A percentile compares a stretch with the other conserved stretches of the same genome.
phyloP scores from a whole-genome alignment of 2,329 filamentous ascomycete genomes.

The Calonectria crousiana region DNA sequence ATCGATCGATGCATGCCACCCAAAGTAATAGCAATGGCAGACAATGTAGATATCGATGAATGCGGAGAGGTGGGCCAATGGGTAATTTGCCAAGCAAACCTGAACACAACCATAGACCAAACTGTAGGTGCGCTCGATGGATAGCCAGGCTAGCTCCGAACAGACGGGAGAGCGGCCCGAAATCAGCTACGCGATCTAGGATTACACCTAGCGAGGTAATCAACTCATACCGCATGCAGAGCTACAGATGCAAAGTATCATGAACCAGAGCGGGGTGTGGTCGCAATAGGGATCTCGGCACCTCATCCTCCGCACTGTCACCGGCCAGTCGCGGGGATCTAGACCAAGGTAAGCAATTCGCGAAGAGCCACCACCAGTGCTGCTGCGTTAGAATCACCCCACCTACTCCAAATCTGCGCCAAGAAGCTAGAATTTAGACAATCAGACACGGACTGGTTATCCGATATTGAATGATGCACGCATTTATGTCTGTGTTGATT shows the following conservation, averaged over 20 bases:
- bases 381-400: background rate
- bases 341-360: background rate
- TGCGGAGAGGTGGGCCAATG: no score
- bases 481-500: slow-evolving; percentile 5
- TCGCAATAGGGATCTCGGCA: background rate
- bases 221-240: background rate
- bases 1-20: no score
- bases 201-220: background rate
- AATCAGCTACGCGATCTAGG: background rate
- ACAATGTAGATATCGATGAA: no score
- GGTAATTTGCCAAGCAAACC: background rate
- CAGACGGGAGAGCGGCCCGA: background rate
- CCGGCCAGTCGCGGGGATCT: background rate
- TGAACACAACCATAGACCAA: background rate
- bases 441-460: background rate
- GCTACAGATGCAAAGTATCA: slow-evolving; percentile 5
- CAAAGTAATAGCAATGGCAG: no score
- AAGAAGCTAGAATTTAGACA: background rate
- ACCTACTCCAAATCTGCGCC: background rate
- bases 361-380: background rate
- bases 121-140: background rate
- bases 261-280: background rate
- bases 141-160: background rate
- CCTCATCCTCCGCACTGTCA: background rate
- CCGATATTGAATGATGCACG: background rate